Conservation (phyloP, 2,329 filamentous ascomycete genomes). For the Penicillium fuscoglaucum region DNA sequence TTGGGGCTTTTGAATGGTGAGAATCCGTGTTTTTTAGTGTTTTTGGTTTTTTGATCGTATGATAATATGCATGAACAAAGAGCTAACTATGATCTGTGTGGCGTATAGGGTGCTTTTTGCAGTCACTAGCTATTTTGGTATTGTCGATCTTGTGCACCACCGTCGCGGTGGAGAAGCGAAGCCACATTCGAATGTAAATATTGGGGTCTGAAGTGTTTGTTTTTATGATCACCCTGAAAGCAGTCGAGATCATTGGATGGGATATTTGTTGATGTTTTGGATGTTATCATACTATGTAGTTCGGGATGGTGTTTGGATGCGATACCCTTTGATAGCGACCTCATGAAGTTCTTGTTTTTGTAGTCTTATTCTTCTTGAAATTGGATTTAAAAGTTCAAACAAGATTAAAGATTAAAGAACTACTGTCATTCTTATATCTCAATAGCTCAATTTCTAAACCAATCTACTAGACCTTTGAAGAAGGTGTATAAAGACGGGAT, state of each 20-base stretch:
- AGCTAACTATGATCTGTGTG: neutral
- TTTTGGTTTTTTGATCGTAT: neutral
- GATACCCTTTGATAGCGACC: conserved; percentile 3
- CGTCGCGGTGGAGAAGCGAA: conserved; percentile 29
- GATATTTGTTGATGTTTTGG: neutral
- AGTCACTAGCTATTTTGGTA: conserved; percentile 51
- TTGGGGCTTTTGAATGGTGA: conserved; percentile 52
- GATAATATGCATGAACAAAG: neutral
- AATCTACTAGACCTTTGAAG: too few relatives aligned
- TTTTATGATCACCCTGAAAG: neutral
- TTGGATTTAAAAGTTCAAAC: neutral
- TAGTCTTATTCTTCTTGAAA: neutral
- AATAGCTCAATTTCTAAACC: too few relatives aligned
- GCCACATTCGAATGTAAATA: conserved; percentile 26
- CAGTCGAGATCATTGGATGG: neutral
- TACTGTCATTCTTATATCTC: neutral
- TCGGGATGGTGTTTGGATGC: neutral
- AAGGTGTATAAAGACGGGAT: too few relatives aligned
- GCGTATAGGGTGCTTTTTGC: conserved; percentile 45
- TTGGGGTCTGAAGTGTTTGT: conserved; percentile 16
- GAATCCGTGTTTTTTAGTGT: conserved; percentile 4
- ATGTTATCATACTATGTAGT: neutral
- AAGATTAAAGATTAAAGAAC: neutral
- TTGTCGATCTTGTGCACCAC: conserved; percentile 49
- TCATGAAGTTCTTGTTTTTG: neutral